phyloP scores from a whole-genome alignment of 129 eudicot species.

The Artemisia annua region DNA sequence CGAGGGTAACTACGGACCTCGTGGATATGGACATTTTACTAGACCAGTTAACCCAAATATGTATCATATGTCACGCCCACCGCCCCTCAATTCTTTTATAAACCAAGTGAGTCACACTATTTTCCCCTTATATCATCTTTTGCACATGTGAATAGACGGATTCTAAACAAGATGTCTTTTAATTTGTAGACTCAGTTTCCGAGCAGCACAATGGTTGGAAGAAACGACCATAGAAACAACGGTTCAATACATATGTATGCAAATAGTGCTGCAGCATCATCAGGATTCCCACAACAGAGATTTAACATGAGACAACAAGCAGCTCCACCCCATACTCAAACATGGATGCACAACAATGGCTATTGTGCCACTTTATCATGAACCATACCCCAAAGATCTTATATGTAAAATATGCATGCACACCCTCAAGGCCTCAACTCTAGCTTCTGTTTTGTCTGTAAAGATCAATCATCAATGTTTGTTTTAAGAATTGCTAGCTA shows the following conservation, averaged over 20 bases:
- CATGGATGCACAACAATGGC: conserved; percentile 66
- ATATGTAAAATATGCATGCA: conserved; percentile 18
- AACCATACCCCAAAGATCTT: conserved; percentile 23
- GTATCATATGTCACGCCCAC: conserved; percentile 46
- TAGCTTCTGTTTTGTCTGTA: conserved; percentile 21
- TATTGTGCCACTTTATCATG: conserved; percentile 48
- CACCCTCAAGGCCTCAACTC: not conserved
- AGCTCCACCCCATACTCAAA: conserved; percentile 50
- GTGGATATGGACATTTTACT: conserved; percentile 38
- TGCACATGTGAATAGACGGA: too few relatives aligned
- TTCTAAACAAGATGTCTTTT: not conserved
- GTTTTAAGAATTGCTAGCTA: conserved; percentile 24
- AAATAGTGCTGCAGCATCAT: conserved; percentile 97
- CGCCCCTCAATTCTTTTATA: conserved; percentile 45
- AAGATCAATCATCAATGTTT: conserved; percentile 20
- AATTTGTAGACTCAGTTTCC: conserved; percentile 41
- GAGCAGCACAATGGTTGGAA: conserved; percentile 47
- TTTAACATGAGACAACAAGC: conserved; percentile 34
- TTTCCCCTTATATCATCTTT: not conserved
- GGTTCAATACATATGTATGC: conserved; percentile 47
- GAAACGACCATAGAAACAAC: conserved; percentile 26
- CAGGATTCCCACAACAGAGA: conserved; percentile 91
- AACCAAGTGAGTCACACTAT: conserved; percentile 46
- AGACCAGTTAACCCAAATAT: conserved; percentile 44
- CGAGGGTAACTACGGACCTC: conserved; percentile 41